Conservation (phyloP, 78 protist species). For the Dictyostelium firmibasis region DNA sequence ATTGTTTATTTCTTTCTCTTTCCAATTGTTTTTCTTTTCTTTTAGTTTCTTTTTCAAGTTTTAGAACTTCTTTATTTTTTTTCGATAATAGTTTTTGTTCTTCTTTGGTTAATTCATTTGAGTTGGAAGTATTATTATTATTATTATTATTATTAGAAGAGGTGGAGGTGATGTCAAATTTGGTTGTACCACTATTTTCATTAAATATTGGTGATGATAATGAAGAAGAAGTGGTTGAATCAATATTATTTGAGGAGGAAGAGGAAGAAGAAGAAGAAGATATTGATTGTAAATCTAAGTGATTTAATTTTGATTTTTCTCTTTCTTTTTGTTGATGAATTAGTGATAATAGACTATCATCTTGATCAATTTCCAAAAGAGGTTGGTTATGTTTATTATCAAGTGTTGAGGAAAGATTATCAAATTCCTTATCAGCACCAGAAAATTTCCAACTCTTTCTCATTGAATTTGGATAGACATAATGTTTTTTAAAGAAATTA, state of each 20-base stretch:
- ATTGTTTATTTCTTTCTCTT: background rate
- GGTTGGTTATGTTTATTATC: background rate
- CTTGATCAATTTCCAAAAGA: too few relatives aligned
- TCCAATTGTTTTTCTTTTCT: background rate
- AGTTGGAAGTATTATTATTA: too few relatives aligned
- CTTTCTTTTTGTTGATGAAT: background rate
- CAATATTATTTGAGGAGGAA: background rate
- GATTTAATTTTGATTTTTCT: background rate
- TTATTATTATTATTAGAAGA: too few relatives aligned
- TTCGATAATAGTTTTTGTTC: background rate
- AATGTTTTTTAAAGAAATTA: background rate
- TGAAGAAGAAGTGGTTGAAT: too few relatives aligned
- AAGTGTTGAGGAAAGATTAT: background rate
- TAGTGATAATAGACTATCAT: background rate
- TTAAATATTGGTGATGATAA: too few relatives aligned
- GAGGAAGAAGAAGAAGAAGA: background rate
- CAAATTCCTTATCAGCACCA: background rate
- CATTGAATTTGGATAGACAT: background rate
- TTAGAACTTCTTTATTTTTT: background rate
- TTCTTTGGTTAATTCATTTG: background rate
- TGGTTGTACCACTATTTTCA: too few relatives aligned
- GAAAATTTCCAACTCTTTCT: background rate
- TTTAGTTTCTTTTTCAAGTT: background rate
- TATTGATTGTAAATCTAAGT: background rate
- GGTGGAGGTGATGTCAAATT: too few relatives aligned